These are phyloP conservation scores for Diplodia seriata DNA, from an alignment of 2,329 filamentous ascomycete species.

Conservation along the genomic window DNA sequence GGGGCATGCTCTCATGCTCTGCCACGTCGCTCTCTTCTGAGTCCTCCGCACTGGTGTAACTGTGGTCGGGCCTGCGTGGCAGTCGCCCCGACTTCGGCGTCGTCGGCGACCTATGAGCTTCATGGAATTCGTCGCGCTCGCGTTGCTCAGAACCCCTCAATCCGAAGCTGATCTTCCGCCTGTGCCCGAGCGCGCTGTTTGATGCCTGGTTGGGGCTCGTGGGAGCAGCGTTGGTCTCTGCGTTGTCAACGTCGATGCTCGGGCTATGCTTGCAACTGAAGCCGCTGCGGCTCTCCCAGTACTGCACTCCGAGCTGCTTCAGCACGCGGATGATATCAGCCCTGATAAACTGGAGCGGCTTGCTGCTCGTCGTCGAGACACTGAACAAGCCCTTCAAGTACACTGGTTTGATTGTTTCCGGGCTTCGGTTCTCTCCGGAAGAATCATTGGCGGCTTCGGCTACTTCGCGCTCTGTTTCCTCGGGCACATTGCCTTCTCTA, in stretches of 20 bases:
- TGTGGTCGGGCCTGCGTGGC: slow-evolving; percentile 65
- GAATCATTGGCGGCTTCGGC: slow-evolving; percentile 62
- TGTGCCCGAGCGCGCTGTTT: slow-evolving; percentile 61
- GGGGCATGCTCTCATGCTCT: slow-evolving; percentile 51
- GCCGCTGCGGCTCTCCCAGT: slow-evolving; percentile 88
- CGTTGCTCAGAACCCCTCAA: slow-evolving; percentile 65
- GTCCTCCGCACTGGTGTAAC: slow-evolving; percentile 85
- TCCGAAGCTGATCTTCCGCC: slow-evolving; percentile 83
- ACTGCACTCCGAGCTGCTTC: slow-evolving; percentile 87
- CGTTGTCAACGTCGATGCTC: slow-evolving; percentile 82
- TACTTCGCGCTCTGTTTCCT: slow-evolving; percentile 87
- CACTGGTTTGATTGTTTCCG: slow-evolving; percentile 88
- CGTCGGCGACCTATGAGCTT: slow-evolving; percentile 61
- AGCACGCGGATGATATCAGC: slow-evolving; percentile 90
- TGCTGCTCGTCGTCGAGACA: slow-evolving; percentile 93
- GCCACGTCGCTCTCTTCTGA: slow-evolving; percentile 76
- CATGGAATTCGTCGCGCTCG: slow-evolving; percentile 74
- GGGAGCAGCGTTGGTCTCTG: slow-evolving; percentile 58
- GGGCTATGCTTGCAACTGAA: slow-evolving; percentile 89
- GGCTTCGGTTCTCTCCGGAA: slow-evolving; percentile 57
- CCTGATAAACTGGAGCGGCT: slow-evolving; percentile 84
- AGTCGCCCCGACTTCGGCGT: slow-evolving; percentile 57
- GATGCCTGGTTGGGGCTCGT: slow-evolving; percentile 39
- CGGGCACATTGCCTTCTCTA: slow-evolving; percentile 79
- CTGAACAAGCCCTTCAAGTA: slow-evolving; percentile 97